phyloP scores from a whole-genome alignment of 495 filamentous ascomycete genomes.

The Xylaria venustula region DNA sequence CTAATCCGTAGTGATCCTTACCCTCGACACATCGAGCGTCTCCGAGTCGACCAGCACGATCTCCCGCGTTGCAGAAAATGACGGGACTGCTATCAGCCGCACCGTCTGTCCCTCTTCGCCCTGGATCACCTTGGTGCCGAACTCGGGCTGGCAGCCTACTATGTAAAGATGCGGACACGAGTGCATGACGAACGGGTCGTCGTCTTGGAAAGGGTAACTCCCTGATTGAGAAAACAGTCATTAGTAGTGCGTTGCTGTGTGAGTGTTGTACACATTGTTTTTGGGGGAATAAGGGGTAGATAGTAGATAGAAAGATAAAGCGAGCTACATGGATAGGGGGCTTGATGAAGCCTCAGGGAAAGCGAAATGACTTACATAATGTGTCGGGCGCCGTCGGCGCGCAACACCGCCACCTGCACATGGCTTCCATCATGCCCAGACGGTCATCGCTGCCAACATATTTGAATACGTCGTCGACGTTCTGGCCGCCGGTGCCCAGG shows the following conservation, averaged over 20 bases:
- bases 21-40: constrained; percentile 71
- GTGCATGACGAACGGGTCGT: constrained; percentile 81
- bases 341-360: neutral
- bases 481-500: constrained; percentile 84
- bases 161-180: constrained; percentile 90
- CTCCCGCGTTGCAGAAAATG: constrained; percentile 75
- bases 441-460: constrained; percentile 76
- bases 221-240: constrained; percentile 48
- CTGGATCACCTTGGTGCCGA: constrained; percentile 69
- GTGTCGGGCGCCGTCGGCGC: constrained; percentile 98
- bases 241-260: too few relatives aligned
- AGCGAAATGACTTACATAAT: constrained; percentile 64
- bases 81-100: constrained; percentile 75
- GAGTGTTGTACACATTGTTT: too few relatives aligned
- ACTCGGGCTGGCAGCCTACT: constrained; percentile 80
- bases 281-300: too few relatives aligned
- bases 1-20: constrained; percentile 48
- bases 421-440: constrained; percentile 84
- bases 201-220: constrained; percentile 91
- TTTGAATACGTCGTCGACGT: constrained; percentile 88
- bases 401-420: constrained; percentile 84
- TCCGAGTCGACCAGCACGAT: constrained; percentile 85
- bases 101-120: constrained; percentile 63
- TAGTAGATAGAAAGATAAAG: too few relatives aligned
- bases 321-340: neutral